Percentiles rank a stretch among this genome's conserved stretches.
Evolutionary conservation across 2,329 filamentous ascomycete species (phyloP).

Genomic region (Bipolaris oryzae): DNA sequence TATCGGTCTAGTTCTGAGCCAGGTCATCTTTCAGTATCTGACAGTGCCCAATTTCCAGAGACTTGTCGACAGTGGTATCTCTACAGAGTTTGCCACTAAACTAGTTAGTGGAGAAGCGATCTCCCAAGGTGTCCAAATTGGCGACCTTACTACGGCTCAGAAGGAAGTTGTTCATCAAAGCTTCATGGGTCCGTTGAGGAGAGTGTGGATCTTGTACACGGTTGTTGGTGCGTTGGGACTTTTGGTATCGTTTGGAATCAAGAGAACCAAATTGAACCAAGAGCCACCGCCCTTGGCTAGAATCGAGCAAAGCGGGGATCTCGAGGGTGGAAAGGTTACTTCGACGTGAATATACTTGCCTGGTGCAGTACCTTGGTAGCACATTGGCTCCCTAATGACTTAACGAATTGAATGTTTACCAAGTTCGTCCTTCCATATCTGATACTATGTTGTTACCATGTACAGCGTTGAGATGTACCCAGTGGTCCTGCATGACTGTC

Average conservation of each 20-base stretch:
- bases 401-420: too few relatives aligned
- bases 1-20: constrained; percentile 57
- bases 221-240: constrained; percentile 48
- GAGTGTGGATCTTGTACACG: constrained; percentile 60
- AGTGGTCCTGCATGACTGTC: too few relatives aligned
- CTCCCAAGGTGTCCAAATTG: constrained; percentile 34
- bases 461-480: too few relatives aligned
- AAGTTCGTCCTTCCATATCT: too few relatives aligned
- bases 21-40: constrained; percentile 60
- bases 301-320: not conserved
- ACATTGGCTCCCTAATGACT: too few relatives aligned
- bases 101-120: constrained; percentile 43
- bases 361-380: too few relatives aligned
- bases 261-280: constrained; percentile 35
- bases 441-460: too few relatives aligned
- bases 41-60: constrained; percentile 57
- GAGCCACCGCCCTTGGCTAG: not conserved
- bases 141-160: constrained; percentile 36
- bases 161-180: constrained; percentile 48
- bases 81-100: constrained; percentile 24
- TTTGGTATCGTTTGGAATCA: constrained; percentile 42
- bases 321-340: constrained; percentile 26
- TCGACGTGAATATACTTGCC: constrained; percentile 11
- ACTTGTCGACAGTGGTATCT: constrained; percentile 31
- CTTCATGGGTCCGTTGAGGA: constrained; percentile 53